Conservation (phyloP, 495 filamentous ascomycete species). For the Hyaloscypha finlandica region DNA sequence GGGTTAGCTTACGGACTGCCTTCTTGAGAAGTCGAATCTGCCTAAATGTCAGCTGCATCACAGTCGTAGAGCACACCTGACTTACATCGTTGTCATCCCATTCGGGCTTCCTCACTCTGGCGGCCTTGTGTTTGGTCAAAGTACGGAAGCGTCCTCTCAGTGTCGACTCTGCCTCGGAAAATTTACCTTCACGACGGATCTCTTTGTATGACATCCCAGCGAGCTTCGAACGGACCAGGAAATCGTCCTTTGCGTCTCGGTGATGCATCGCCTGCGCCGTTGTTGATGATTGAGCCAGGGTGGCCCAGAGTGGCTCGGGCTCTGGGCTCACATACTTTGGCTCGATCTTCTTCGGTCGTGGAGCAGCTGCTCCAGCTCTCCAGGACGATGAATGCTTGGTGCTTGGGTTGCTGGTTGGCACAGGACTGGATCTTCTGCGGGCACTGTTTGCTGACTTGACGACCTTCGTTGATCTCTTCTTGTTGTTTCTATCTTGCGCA, state of each 20-base stretch:
- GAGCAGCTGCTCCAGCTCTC: not conserved
- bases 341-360: slow-evolving; percentile 14
- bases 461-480: slow-evolving; percentile 14
- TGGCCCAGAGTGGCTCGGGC: not conserved
- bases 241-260: slow-evolving; percentile 53
- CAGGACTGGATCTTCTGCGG: not conserved
- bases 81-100: slow-evolving; percentile 81
- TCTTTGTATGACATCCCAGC: slow-evolving; percentile 78
- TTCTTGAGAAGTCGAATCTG: slow-evolving; percentile 52
- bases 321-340: slow-evolving; percentile 11
- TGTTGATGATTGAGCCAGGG: not conserved
- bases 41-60: slow-evolving; percentile 21
- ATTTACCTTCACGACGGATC: slow-evolving; percentile 66
- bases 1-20: slow-evolving; percentile 45
- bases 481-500: slow-evolving; percentile 4
- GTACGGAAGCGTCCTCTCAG: slow-evolving; percentile 78
- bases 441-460: slow-evolving; percentile 3
- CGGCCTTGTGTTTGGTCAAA: slow-evolving; percentile 73
- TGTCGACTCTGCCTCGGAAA: slow-evolving; percentile 83
- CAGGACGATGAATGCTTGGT: not conserved
- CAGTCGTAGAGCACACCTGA: slow-evolving; percentile 22
- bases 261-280: slow-evolving; percentile 21
- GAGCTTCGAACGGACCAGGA: slow-evolving; percentile 63
- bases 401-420: not conserved
- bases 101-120: slow-evolving; percentile 74